Conservation (phyloP, 768 basidiomycete species). For the Tulasnella sp. region DNA sequence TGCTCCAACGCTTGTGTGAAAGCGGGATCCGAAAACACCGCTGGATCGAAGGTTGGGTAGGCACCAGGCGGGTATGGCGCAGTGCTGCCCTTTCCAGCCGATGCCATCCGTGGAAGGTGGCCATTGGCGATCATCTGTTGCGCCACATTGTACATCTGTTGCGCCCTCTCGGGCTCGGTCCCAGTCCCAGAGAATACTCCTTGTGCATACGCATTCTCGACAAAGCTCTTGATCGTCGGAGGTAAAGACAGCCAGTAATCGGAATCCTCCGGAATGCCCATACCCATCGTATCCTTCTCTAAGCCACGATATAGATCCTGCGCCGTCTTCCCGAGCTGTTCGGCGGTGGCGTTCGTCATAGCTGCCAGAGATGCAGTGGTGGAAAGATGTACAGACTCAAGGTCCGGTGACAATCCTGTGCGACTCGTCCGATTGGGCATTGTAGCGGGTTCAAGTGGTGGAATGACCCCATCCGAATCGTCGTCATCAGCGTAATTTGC, state of each 20-base stretch:
- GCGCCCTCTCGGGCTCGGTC: constrained; percentile 27
- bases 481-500: neutral
- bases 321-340: constrained; percentile 49
- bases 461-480: neutral
- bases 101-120: constrained; percentile 27
- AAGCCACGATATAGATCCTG: constrained; percentile 53
- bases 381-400: constrained; percentile 40
- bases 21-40: constrained; percentile 45
- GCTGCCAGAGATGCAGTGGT: constrained; percentile 37
- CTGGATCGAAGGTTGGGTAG: constrained; percentile 40
- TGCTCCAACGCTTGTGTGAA: constrained; percentile 44
- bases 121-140: constrained; percentile 42
- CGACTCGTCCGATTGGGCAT: constrained; percentile 1
- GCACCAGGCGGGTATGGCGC: constrained; percentile 23
- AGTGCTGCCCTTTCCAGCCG: constrained; percentile 30
- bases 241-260: constrained; percentile 64
- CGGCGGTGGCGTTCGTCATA: constrained; percentile 36
- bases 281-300: constrained; percentile 33
- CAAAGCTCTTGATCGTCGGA: constrained; percentile 57
- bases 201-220: constrained; percentile 36
- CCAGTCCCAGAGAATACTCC: constrained; percentile 14
- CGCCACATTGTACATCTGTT: constrained; percentile 59
- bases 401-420: constrained; percentile 36
- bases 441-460: constrained; percentile 8
- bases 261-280: constrained; percentile 37